A percentile compares a stretch with the other conserved stretches of the same genome.
Conservation (phyloP, 2,329 filamentous ascomycete genomes). For the Ceratocystiopsis sp. region DNA sequence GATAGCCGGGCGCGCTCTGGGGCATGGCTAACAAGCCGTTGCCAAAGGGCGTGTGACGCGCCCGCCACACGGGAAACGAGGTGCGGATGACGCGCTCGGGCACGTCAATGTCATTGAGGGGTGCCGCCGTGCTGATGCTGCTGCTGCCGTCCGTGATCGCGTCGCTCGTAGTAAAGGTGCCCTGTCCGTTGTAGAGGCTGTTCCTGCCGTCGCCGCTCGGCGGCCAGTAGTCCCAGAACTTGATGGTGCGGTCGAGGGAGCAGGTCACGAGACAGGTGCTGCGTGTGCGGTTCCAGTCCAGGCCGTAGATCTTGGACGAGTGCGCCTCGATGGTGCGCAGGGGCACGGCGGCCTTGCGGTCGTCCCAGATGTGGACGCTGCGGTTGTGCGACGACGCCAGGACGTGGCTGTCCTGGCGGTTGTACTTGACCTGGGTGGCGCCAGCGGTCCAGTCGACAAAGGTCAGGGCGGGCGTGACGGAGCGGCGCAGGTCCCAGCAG, state of each 20-base stretch:
- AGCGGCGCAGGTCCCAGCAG: conserved; percentile 72
- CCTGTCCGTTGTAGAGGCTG: neutral
- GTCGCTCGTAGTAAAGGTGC: neutral
- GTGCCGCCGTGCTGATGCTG: neutral
- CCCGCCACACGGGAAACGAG: conserved; percentile 77
- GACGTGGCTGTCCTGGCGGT: conserved; percentile 69
- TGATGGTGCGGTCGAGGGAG: conserved; percentile 81
- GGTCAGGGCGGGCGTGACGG: conserved; percentile 55
- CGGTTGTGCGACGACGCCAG: conserved; percentile 83
- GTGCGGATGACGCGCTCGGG: conserved; percentile 67
- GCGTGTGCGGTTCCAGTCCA: conserved; percentile 80
- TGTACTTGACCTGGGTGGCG: conserved; percentile 91
- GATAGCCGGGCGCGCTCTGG: conserved; percentile 67
- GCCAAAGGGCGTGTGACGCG: conserved; percentile 80
- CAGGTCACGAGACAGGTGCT: conserved; percentile 64
- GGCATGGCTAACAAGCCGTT: conserved; percentile 80
- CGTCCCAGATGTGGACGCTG: conserved; percentile 80
- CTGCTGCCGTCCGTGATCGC: conserved; percentile 23
- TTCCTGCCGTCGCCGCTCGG: neutral
- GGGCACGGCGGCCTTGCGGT: conserved; percentile 59
- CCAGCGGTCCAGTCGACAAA: conserved; percentile 91
- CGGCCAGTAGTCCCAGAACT: conserved; percentile 64
- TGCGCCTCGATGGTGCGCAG: conserved; percentile 76
- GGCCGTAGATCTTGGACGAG: conserved; percentile 81
- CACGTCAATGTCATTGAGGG: conserved; percentile 33